These are phyloP conservation scores for Gnetum montanum DNA, from an alignment of 75 land plant genomes.

Conservation along the genomic window DNA sequence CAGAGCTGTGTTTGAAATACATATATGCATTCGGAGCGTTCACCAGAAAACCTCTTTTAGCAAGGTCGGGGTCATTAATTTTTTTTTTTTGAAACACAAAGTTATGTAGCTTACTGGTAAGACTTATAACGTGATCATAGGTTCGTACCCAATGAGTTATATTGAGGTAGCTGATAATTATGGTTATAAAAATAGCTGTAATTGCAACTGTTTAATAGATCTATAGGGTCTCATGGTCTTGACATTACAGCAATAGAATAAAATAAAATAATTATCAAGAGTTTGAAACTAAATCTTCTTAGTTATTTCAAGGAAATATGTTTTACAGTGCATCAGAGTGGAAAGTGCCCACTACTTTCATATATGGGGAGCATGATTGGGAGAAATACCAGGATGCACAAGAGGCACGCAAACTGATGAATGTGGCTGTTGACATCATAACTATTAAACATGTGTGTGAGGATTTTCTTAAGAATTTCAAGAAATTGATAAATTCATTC, in stretches of 20 bases:
- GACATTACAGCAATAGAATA: too few species aligned
- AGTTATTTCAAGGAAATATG: too few species aligned
- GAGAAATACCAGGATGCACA: conserved; percentile 75
- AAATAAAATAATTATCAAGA: too few species aligned
- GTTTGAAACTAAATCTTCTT: too few species aligned
- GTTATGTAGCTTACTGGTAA: too few species aligned
- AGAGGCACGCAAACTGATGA: conserved; percentile 74
- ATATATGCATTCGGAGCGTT: conserved; percentile 95
- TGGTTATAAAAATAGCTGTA: too few species aligned
- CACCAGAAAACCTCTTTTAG: conserved; percentile 70
- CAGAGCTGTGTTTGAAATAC: conserved; percentile 90
- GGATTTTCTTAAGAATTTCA: background rate
- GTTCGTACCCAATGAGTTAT: too few species aligned
- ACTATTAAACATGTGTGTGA: conserved; percentile 65
- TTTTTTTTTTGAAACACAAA: too few species aligned
- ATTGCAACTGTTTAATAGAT: too few species aligned
- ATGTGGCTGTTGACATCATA: conserved; percentile 75
- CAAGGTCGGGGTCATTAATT: conserved; percentile 43
- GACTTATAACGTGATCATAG: too few species aligned
- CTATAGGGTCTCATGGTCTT: too few species aligned
- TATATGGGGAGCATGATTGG: conserved; percentile 85
- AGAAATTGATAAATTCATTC: background rate
- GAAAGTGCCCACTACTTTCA: conserved; percentile 94
- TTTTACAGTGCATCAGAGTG: conserved; percentile 78
- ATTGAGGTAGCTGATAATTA: too few species aligned